Evolutionary conservation across 768 basidiomycete species (phyloP).

Genomic region (Phlebiopsis gigantea): DNA sequence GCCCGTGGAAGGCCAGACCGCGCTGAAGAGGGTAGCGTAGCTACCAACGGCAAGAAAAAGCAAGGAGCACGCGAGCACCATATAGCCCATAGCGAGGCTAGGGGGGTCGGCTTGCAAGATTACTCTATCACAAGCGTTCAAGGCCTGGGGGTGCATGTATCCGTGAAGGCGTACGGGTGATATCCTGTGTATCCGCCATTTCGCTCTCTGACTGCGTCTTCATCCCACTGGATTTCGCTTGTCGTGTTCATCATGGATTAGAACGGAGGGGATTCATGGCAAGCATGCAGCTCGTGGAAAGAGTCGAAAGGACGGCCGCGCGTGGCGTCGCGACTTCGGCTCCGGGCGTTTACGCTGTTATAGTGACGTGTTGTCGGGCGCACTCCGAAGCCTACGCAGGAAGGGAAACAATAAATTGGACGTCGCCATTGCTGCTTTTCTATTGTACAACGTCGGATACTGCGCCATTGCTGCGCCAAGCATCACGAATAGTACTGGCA

Average conservation of each 20-base stretch:
- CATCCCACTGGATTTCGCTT: neutral
- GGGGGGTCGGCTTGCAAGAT: slow-evolving; percentile 12
- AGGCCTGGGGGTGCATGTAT: too few relatives aligned
- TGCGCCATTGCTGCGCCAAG: neutral
- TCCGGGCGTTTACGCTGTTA: neutral
- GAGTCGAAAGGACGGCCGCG: neutral
- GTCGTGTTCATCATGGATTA: neutral
- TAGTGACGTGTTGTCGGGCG: neutral
- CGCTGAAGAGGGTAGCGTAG: slow-evolving; percentile 62
- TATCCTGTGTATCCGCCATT: slow-evolving; percentile 6
- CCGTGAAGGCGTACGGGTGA: slow-evolving; percentile 7
- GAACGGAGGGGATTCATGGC: neutral
- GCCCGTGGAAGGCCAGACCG: slow-evolving; percentile 51
- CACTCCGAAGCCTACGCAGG: neutral
- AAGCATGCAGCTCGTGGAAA: neutral
- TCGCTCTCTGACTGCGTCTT: neutral
- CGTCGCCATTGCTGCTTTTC: neutral
- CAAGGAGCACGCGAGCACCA: slow-evolving; percentile 40
- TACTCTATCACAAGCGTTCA: too few relatives aligned
- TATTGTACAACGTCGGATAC: neutral
- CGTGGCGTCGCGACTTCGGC: neutral
- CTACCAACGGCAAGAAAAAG: slow-evolving; percentile 52
- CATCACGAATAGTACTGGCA: neutral
- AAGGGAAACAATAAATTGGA: neutral
- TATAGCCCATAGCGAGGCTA: slow-evolving; percentile 33